Percentiles rank a stretch among this genome's conserved stretches.
Evolutionary conservation across 108 stramenopile species (phyloP).

Genomic region (Seminavis robusta): DNA sequence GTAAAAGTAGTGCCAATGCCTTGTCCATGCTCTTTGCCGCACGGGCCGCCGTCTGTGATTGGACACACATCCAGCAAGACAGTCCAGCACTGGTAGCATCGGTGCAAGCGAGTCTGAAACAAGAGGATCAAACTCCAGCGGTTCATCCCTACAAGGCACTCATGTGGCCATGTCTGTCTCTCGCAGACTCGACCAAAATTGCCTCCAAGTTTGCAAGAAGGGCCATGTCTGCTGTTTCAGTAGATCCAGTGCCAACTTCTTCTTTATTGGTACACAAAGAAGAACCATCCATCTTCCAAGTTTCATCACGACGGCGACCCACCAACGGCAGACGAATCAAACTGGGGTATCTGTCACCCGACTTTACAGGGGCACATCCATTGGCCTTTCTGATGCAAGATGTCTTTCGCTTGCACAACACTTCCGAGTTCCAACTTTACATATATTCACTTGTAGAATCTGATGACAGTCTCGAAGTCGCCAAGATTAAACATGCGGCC

Average conservation of each 20-base stretch:
- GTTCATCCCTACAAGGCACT: constrained; percentile 58
- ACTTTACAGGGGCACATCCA: constrained; percentile 83
- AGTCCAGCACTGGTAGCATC: constrained; percentile 23
- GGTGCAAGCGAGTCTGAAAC: background rate
- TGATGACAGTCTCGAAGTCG: constrained; percentile 46
- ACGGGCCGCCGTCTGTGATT: constrained; percentile 44
- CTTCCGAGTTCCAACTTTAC: constrained; percentile 50
- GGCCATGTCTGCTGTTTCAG: constrained; percentile 34
- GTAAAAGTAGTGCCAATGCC: too few relatives aligned
- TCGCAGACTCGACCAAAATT: constrained; percentile 39
- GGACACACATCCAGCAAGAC: constrained; percentile 35
- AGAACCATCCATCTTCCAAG: background rate
- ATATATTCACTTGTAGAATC: constrained; percentile 59
- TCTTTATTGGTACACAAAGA: background rate
- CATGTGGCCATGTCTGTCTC: constrained; percentile 45
- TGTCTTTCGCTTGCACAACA: constrained; percentile 83
- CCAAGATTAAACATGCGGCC: constrained; percentile 51
- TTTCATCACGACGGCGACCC: background rate
- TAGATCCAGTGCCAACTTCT: background rate
- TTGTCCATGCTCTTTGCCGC: constrained; percentile 40
- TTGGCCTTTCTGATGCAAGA: constrained; percentile 84
- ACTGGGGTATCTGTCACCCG: constrained; percentile 76
- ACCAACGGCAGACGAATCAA: constrained; percentile 36
- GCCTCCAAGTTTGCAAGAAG: constrained; percentile 33
- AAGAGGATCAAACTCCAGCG: constrained; percentile 12